phyloP scores from a whole-genome alignment of 2,329 filamentous ascomycete genomes.

The Colletotrichum godetiae region DNA sequence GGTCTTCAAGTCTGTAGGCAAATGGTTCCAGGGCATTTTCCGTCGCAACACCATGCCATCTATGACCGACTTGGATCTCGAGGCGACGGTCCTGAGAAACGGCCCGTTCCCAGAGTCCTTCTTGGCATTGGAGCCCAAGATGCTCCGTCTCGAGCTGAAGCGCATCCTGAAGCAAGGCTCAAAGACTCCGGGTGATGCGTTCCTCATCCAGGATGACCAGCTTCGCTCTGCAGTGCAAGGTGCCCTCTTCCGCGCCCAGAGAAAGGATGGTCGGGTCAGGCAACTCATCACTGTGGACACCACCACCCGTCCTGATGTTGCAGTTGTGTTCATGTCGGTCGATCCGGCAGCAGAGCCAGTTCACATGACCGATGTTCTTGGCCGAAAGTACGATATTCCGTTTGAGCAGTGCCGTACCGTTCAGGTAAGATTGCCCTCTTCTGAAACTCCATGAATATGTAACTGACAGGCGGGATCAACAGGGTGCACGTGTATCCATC shows the following conservation, averaged over 20 bases:
- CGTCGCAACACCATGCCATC: neutral
- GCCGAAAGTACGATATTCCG: conserved; percentile 17
- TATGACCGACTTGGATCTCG: conserved; percentile 19
- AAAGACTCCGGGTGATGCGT: neutral
- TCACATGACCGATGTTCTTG: conserved; percentile 17
- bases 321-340: conserved; percentile 26
- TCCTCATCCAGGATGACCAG: neutral
- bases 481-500: conserved; percentile 19
- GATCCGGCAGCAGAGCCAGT: conserved; percentile 18
- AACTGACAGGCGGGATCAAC: neutral
- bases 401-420: conserved; percentile 20
- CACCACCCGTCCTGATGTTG: neutral
- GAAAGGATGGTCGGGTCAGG: conserved; percentile 20
- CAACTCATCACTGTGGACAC: conserved; percentile 20
- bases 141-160: conserved; percentile 18
- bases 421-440: neutral
- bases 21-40: conserved; percentile 23
- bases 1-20: conserved; percentile 11
- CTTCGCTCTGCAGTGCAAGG: conserved; percentile 3
- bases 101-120: neutral
- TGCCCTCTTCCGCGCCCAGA: conserved; percentile 12
- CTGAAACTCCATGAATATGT: neutral
- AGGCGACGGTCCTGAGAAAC: conserved; percentile 19
- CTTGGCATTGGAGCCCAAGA: conserved; percentile 13
- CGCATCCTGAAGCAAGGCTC: conserved; percentile 5